phyloP scores from a whole-genome alignment of 768 basidiomycete genomes.

The Termitomyces sp. region DNA sequence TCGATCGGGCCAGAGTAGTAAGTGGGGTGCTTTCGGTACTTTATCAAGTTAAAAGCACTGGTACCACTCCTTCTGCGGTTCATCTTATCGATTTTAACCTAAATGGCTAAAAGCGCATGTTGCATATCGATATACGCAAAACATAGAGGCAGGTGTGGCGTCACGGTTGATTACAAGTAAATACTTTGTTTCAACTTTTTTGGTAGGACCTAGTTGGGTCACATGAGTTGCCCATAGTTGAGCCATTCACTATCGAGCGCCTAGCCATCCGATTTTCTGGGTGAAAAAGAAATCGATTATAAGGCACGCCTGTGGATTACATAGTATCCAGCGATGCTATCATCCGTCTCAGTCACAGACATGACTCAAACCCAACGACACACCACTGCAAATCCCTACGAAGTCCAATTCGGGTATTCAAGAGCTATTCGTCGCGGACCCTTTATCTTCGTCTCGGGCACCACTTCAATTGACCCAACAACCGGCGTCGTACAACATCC shows the following conservation, averaged over 20 bases:
- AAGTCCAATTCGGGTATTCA: slow-evolving; percentile 45
- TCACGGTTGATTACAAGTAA: not conserved
- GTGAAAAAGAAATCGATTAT: not conserved
- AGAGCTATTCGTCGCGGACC: slow-evolving; percentile 46
- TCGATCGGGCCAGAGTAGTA: slow-evolving; percentile 33
- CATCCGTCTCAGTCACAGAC: not conserved
- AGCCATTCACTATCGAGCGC: not conserved
- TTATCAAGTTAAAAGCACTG: slow-evolving; percentile 36
- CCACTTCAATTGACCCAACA: slow-evolving; percentile 39
- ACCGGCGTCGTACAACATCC: slow-evolving; percentile 36
- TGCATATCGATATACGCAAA: not conserved
- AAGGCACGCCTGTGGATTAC: not conserved
- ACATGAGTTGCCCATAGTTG: not conserved
- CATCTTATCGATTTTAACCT: slow-evolving; percentile 35
- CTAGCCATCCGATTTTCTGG: not conserved
- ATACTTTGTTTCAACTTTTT: too few relatives aligned
- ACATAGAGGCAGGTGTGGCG: not conserved
- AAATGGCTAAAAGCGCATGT: slow-evolving; percentile 20
- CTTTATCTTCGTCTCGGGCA: slow-evolving; percentile 49
- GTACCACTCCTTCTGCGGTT: slow-evolving; percentile 37
- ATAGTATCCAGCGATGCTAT: not conserved
- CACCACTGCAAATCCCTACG: slow-evolving; percentile 44
- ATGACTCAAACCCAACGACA: slow-evolving; percentile 14
- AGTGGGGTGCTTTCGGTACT: slow-evolving; percentile 35
- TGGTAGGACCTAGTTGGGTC: not conserved